Conservation (phyloP, 306 rosid genomes). For the Lathyrus sativus region DNA sequence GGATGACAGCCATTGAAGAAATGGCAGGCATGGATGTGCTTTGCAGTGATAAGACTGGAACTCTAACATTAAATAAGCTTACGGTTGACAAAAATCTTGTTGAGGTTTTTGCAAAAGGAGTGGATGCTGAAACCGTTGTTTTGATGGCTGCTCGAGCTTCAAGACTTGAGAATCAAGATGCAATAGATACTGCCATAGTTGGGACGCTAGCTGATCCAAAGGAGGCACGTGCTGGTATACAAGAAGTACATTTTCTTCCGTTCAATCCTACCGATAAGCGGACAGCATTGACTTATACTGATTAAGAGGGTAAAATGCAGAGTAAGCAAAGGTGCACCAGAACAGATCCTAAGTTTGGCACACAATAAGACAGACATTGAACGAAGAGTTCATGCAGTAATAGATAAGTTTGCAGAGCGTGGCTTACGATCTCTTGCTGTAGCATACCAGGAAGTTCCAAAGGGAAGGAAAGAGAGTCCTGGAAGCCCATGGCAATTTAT, state of each 20-base stretch:
- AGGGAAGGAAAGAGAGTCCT: no score
- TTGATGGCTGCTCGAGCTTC: conserved; percentile 98
- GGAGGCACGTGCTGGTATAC: conserved; percentile 98
- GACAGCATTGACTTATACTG: conserved; percentile 92
- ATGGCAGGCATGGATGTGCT: conserved; percentile 99
- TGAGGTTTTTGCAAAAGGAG: conserved; percentile 95
- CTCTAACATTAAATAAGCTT: conserved; percentile 87
- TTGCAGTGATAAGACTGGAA: no score
- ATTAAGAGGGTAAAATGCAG: conserved; percentile 86
- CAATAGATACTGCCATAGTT: conserved; percentile 93
- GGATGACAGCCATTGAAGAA: conserved; percentile 99
- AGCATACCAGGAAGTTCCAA: no score
- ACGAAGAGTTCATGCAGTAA: no score
- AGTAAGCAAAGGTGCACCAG: conserved; percentile 99
- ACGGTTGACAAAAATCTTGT: conserved; percentile 87
- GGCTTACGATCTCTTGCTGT: no score
- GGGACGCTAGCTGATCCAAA: conserved; percentile 98
- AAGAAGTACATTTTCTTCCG: conserved; percentile 95
- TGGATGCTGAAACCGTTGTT: conserved; percentile 85
- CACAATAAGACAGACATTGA: no score
- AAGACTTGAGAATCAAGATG: conserved; percentile 94
- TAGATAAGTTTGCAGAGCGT: no score
- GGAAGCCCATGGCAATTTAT: no score
- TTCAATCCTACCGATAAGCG: conserved; percentile 97
- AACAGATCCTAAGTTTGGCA: conserved; percentile 99